Evolutionary conservation across 129 eudicot species (phyloP), one percentile per base, ranked within the genome.

Genomic region (Smallanthus sonchifolius): DNA sequence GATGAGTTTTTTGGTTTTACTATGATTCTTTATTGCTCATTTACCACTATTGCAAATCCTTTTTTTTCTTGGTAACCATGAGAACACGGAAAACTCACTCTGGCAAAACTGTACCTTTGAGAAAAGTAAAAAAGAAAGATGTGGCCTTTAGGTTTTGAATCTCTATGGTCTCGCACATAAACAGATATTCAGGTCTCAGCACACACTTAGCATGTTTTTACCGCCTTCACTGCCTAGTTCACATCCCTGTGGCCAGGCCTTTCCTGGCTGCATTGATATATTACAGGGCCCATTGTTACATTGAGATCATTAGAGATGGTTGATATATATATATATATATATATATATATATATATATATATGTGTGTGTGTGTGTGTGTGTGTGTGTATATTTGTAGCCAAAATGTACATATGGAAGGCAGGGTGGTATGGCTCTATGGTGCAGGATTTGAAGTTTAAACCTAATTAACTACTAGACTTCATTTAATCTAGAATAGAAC

Each of bases 61-160:
- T 24, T 24, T 24, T 24, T 24, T 24, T 24, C 1, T 24, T n/a
- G n/a, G 30, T 24, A 24, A 24, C 30, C 30, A 24, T 24, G 30
- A 24, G 30, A 24, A 24, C 30, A 1, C 30, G 30, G 30, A 24
- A 24, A 24, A 24, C 30, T 6, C 19, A 61, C 67, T 2, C 30
- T 32, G 24, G 59, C 44, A 65, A 55, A 37, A 39, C 19, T 20
- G 47, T 76, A 42, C 45, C 5, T 76, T 32, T 10, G 38, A 67
- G 44, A 38, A 40, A 55, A 66, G 67, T 76, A 6, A 55, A 76
- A 52, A 76, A 52, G 45, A 67, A 54, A 67, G 37, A 60, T 10
- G 59, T 54, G 48, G 40, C 47, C 47, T 40, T 67, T 32, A 66
- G 45, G 48, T 40, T 16, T 63, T 45, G 20, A 61, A 61, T 73